Conservation (phyloP, 1,284 basidiomycete species). For the Erythrobasidium hasegawianum region DNA sequence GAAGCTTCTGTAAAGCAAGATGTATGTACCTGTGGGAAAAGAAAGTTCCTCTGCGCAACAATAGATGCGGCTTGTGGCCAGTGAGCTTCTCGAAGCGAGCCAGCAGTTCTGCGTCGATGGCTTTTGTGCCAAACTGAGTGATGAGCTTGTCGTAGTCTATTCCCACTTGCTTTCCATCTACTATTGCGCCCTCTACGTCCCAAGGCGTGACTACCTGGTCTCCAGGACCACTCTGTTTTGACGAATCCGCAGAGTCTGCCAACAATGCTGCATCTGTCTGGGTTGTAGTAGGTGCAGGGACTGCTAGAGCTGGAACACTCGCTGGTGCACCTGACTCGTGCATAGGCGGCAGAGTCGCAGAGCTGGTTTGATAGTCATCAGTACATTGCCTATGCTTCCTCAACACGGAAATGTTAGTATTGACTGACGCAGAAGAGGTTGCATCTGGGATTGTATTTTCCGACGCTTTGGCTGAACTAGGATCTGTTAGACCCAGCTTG, state of each 20-base stretch:
- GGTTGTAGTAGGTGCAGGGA: constrained; percentile 3
- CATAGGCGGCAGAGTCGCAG: neutral
- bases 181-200: constrained; percentile 92
- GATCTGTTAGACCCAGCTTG: constrained; percentile 13
- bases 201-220: constrained; percentile 95
- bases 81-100: constrained; percentile 89
- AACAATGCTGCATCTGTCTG: constrained; percentile 21
- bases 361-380: too few relatives aligned
- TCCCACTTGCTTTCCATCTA: constrained; percentile 74
- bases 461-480: constrained; percentile 6
- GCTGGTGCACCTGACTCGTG: neutral
- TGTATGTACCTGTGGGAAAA: constrained; percentile 85
- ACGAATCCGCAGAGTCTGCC: constrained; percentile 10
- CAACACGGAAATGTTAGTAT: too few relatives aligned
- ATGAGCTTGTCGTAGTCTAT: constrained; percentile 94
- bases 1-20: too few relatives aligned
- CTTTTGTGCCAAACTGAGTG: constrained; percentile 86
- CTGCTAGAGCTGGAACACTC: constrained; percentile 5
- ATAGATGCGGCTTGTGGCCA: constrained; percentile 82
- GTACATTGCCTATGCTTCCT: too few relatives aligned
- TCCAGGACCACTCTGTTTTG: constrained; percentile 37
- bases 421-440: neutral
- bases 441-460: neutral
- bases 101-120: constrained; percentile 71
- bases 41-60: constrained; percentile 89